Conservation (phyloP, 1,284 basidiomycete genomes). For the Agroathelia rolfsii region DNA sequence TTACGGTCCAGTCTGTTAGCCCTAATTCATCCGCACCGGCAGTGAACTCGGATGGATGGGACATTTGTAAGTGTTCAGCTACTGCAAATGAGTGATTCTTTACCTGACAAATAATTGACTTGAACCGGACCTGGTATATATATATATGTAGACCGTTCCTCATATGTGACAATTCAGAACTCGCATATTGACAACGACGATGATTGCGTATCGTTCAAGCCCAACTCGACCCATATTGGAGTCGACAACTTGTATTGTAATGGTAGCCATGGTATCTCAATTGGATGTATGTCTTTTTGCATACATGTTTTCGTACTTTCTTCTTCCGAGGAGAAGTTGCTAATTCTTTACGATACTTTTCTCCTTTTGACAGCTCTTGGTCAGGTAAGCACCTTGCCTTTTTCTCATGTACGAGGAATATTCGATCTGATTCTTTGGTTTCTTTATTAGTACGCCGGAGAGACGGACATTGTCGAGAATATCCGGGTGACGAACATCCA, state of each 20-base stretch:
- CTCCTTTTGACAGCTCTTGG: background rate
- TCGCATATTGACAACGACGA: conserved; percentile 24
- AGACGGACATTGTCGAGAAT: conserved; percentile 4
- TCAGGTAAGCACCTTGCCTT: background rate
- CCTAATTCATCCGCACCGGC: conserved; percentile 17
- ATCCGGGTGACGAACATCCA: conserved; percentile 4
- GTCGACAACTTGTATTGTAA: conserved; percentile 24
- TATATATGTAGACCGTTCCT: no score
- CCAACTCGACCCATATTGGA: conserved; percentile 26
- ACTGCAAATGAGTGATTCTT: no score
- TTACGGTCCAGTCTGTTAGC: conserved; percentile 18
- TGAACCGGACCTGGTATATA: no score
- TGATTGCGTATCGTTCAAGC: conserved; percentile 36
- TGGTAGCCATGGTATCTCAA: conserved; percentile 10
- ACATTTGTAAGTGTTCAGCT: no score
- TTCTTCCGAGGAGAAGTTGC: conserved; percentile 1
- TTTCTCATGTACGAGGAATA: no score
- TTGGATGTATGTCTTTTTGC: no score
- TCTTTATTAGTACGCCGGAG: no score
- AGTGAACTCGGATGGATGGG: conserved; percentile 19
- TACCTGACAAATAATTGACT: no score
- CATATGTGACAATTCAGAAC: conserved; percentile 19
- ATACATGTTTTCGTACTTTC: no score
- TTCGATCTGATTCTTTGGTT: no score
- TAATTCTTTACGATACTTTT: background rate